phyloP scores from a whole-genome alignment of 169 alveolate genomes.

The Eimeria sp. region DNA sequence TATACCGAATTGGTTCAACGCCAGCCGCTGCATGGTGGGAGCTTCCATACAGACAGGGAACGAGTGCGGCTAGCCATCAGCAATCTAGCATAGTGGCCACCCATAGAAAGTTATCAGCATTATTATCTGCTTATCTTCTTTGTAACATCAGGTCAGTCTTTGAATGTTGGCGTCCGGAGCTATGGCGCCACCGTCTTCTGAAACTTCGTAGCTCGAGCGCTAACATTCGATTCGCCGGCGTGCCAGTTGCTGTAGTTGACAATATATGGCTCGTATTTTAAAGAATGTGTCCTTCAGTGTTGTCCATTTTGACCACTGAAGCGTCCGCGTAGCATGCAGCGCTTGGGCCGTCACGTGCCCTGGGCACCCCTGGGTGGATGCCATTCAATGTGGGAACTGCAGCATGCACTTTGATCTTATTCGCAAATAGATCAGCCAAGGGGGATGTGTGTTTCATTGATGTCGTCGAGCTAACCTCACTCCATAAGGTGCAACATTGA shows the following conservation, averaged over 20 bases:
- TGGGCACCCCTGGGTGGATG: slow-evolving; percentile 16
- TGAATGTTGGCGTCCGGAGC: slow-evolving; percentile 29
- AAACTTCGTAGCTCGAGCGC: slow-evolving; percentile 54
- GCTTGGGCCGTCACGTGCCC: slow-evolving; percentile 17
- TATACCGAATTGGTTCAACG: slow-evolving; percentile 8
- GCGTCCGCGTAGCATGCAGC: slow-evolving; percentile 4
- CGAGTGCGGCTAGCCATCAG: slow-evolving; percentile 29
- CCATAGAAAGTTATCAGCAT: not conserved
- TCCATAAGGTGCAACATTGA: not conserved
- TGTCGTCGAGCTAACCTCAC: not conserved
- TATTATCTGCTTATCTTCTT: not conserved
- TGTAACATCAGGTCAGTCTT: slow-evolving; percentile 48
- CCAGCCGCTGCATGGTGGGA: slow-evolving; percentile 52
- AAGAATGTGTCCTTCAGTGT: not conserved
- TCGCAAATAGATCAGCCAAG: slow-evolving; percentile 8
- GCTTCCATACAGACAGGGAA: slow-evolving; percentile 23
- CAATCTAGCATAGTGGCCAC: slow-evolving; percentile 10
- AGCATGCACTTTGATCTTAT: not conserved
- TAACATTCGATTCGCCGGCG: slow-evolving; percentile 62
- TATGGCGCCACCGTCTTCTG: slow-evolving; percentile 11
- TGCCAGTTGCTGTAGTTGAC: slow-evolving; percentile 10
- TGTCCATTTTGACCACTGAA: slow-evolving; percentile 2
- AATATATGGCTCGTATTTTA: not conserved
- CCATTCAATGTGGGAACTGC: not conserved
- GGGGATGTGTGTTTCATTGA: not conserved